These are phyloP conservation scores for Thinopyrum elongatum DNA, from an alignment of 176 grass and related monocot species.

Conservation along the genomic window DNA sequence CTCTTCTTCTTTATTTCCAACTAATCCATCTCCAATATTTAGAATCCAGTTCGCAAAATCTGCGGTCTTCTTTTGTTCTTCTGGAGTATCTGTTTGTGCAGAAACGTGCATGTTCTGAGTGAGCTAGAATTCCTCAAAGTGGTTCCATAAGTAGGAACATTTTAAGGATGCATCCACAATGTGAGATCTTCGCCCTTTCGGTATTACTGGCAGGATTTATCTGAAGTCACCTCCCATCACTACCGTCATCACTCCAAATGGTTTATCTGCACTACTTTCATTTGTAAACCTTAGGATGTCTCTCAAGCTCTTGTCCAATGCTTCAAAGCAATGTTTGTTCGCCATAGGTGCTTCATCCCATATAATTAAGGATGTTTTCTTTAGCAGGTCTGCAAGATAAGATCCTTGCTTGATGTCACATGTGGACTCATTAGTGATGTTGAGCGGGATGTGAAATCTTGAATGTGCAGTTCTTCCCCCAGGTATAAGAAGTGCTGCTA, in stretches of 20 bases:
- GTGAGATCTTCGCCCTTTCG: neutral
- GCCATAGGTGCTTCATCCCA: constrained; percentile 20
- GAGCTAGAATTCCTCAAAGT: constrained; percentile 3
- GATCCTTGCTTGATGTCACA: constrained; percentile 22
- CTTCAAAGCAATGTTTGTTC: constrained; percentile 1
- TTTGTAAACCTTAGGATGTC: neutral
- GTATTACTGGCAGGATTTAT: constrained; percentile 15
- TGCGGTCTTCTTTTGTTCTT: neutral
- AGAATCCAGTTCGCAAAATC: constrained; percentile 12
- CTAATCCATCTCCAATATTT: neutral
- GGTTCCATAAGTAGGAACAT: neutral
- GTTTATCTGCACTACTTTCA: neutral
- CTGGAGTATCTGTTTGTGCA: neutral
- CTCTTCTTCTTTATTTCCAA: neutral
- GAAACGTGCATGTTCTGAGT: constrained; percentile 23
- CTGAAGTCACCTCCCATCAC: constrained; percentile 17
- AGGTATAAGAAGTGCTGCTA: neutral
- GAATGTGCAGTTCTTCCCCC: too few relatives aligned
- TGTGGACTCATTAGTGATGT: constrained; percentile 2
- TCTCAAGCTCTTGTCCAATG: constrained; percentile 1
- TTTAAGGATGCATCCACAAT: constrained; percentile 17
- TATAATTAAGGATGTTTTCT: constrained; percentile 17
- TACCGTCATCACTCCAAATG: constrained; percentile 1
- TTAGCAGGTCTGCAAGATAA: neutral
- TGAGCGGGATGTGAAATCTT: too few relatives aligned